Percentiles rank a stretch among this genome's conserved stretches.
phyloP scores from a whole-genome alignment of 1,284 basidiomycete species.

The Rhodotorula sp. region DNA sequence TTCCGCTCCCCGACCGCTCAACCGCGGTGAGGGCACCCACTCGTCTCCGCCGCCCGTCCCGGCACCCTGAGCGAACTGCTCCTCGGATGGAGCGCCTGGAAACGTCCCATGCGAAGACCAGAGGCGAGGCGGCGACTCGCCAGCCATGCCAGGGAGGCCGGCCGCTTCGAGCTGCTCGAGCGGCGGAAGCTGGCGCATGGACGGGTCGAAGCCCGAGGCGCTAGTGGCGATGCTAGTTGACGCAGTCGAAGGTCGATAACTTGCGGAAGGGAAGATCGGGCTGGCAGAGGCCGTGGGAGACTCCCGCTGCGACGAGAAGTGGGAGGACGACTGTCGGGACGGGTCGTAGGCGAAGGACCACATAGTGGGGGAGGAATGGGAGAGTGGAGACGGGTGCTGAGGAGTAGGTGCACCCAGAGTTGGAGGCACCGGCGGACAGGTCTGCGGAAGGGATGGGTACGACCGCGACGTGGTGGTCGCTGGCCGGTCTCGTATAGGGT shows the following conservation, averaged over 20 bases:
- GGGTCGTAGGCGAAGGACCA: constrained; percentile 4
- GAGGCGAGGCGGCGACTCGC: constrained; percentile 3
- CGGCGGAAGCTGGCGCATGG: constrained; percentile 14
- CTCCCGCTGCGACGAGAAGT: background rate
- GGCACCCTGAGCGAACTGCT: background rate
- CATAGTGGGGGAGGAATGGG: background rate
- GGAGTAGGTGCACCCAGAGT: background rate
- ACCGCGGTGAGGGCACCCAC: background rate
- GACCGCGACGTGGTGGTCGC: background rate
- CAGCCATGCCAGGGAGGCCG: background rate
- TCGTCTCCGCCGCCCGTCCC: background rate
- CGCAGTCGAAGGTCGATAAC: background rate
- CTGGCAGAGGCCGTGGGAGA: background rate
- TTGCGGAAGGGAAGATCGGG: background rate
- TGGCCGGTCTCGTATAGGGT: background rate
- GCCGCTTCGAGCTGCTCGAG: background rate
- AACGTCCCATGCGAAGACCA: background rate
- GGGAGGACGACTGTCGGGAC: background rate
- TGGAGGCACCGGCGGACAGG: too few species aligned
- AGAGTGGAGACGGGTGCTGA: background rate
- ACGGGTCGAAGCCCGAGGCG: constrained; percentile 13
- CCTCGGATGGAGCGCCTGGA: too few species aligned
- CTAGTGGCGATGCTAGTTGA: background rate
- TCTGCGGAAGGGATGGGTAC: background rate
- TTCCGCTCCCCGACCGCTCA: constrained; percentile 17